Conservation (phyloP, 441 rosid species). For the Euphorbia corollata region DNA sequence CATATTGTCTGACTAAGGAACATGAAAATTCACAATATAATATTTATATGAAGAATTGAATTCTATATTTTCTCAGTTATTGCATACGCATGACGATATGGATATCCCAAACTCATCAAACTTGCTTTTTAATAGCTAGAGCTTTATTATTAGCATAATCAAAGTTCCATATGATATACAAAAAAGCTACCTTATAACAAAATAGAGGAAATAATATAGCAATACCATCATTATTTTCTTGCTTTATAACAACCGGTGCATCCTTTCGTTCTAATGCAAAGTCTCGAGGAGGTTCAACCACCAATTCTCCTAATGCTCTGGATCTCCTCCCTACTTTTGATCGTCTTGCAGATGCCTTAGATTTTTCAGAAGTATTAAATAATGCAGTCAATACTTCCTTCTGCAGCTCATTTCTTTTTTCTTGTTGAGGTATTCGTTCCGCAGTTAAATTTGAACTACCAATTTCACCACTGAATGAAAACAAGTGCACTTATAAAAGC, state of each 20-base stretch:
- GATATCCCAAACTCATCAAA: background rate
- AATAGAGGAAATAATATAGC: background rate
- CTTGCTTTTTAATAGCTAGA: slow-evolving; percentile 5
- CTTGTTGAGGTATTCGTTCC: slow-evolving; percentile 20
- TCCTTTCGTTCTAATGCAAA: slow-evolving; percentile 19
- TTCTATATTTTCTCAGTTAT: background rate
- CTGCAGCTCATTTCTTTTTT: slow-evolving; percentile 29
- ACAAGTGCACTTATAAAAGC: too few relatives aligned
- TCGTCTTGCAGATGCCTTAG: slow-evolving; percentile 24
- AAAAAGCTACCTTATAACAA: slow-evolving; percentile 16
- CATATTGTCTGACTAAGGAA: background rate
- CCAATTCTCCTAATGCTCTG: slow-evolving; percentile 22
- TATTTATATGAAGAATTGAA: background rate
- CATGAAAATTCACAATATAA: background rate
- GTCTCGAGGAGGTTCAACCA: slow-evolving; percentile 31
- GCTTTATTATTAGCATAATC: slow-evolving; percentile 1
- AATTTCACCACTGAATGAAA: slow-evolving; percentile 13
- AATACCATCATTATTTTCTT: slow-evolving; percentile 27
- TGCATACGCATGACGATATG: too few relatives aligned
- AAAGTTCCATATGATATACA: slow-evolving; percentile 1
- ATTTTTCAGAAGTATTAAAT: slow-evolving; percentile 29
- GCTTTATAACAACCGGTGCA: slow-evolving; percentile 11
- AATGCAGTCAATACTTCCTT: slow-evolving; percentile 41
- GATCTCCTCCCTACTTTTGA: slow-evolving; percentile 23
- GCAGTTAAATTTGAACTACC: slow-evolving; percentile 21